A percentile compares a stretch with the other conserved stretches of the same genome.
phyloP scores from a whole-genome alignment of 768 basidiomycete genomes.

The Mycena galopus region DNA sequence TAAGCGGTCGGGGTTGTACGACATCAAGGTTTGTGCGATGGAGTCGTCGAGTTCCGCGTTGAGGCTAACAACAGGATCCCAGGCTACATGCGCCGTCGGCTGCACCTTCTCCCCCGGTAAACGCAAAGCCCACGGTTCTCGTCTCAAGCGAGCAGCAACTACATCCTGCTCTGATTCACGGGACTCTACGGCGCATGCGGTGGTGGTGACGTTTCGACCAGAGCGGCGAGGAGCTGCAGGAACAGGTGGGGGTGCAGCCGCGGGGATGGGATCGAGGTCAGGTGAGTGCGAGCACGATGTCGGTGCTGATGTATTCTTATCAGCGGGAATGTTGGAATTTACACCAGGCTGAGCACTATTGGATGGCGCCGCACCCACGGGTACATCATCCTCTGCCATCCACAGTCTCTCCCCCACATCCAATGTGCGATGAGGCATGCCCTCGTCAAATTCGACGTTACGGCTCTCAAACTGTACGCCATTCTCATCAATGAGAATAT shows the following conservation, averaged over 20 bases:
- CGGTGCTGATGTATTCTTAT: neutral
- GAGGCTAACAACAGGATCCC: neutral
- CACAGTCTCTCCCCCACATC: too few species aligned
- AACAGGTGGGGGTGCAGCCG: too few species aligned
- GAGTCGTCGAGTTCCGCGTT: neutral
- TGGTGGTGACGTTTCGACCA: neutral
- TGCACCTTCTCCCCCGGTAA: neutral
- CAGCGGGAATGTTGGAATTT: too few species aligned
- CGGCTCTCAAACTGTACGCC: constrained; percentile 11
- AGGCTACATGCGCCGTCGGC: neutral
- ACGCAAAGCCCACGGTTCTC: neutral
- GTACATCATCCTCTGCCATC: constrained; percentile 10
- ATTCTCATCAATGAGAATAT: constrained; percentile 10
- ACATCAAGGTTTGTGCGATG: neutral
- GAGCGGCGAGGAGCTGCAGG: constrained; percentile 12
- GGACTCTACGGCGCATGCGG: neutral
- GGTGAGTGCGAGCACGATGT: neutral
- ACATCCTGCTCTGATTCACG: neutral
- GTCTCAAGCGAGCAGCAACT: neutral
- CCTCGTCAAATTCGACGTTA: constrained; percentile 16
- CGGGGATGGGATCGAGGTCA: neutral
- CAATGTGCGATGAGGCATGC: neutral
- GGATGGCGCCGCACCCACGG: neutral
- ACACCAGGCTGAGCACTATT: constrained; percentile 5
- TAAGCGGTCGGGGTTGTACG: constrained; percentile 1